phyloP scores from a whole-genome alignment of 202 grass and related monocot genomes.

The Elaeis oleifera region DNA sequence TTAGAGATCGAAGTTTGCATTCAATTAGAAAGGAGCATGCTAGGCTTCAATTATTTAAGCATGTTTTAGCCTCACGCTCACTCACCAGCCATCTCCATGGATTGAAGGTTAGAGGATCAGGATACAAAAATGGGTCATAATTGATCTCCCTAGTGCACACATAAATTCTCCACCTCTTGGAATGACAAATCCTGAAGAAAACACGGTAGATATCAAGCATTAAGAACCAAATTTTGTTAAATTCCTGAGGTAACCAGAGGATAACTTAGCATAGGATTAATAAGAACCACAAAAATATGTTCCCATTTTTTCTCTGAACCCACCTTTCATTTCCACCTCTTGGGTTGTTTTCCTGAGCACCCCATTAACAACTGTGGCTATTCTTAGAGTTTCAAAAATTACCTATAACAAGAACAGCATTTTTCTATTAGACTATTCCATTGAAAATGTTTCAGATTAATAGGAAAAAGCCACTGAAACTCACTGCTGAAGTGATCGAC shows the following conservation, averaged over 20 bases:
- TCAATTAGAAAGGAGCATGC: no score
- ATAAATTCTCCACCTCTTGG: slow-evolving; percentile 19
- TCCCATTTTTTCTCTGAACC: background rate
- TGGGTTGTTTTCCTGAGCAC: slow-evolving; percentile 17
- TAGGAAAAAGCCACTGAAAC: background rate
- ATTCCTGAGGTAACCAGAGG: no score
- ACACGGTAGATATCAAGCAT: no score
- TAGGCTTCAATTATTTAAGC: no score
- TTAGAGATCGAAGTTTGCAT: no score
- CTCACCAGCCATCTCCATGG: slow-evolving; percentile 23
- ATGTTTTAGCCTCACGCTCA: background rate
- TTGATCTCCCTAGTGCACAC: slow-evolving; percentile 11
- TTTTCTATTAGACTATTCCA: background rate
- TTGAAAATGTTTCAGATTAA: background rate
- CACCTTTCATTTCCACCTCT: slow-evolving; percentile 22
- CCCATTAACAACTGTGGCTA: slow-evolving; percentile 19
- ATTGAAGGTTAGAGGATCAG: slow-evolving; percentile 17
- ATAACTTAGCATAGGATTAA: no score
- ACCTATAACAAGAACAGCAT: slow-evolving; percentile 11
- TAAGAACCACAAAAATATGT: no score
- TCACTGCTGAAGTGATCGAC: slow-evolving; percentile 1
- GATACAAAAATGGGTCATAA: slow-evolving; percentile 15
- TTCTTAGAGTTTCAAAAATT: slow-evolving; percentile 24
- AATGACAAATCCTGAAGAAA: slow-evolving; percentile 9
- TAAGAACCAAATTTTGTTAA: no score